Conservation (phyloP, 805 yeast species). For the Naumovozyma castellii region DNA sequence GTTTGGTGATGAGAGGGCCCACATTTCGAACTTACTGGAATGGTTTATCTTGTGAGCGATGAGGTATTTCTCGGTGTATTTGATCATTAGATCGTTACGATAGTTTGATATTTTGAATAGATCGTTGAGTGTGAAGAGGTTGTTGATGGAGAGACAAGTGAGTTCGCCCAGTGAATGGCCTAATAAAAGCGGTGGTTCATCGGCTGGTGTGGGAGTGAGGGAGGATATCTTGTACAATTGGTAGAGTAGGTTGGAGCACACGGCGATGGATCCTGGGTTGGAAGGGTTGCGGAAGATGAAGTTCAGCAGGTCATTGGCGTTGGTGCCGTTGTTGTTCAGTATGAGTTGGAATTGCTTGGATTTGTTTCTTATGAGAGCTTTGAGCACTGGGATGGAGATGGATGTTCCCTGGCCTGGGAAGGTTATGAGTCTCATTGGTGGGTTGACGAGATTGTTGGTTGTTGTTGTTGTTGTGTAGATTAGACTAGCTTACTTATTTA, state of each 20-base stretch:
- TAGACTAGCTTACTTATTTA: too few species aligned
- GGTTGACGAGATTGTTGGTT: too few species aligned
- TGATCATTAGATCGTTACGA: slow-evolving; percentile 28
- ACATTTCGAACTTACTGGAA: slow-evolving; percentile 23
- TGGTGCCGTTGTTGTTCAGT: slow-evolving; percentile 12
- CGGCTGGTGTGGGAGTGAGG: background rate
- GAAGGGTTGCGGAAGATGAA: slow-evolving; percentile 21
- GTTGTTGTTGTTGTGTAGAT: background rate
- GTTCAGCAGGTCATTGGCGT: slow-evolving; percentile 15
- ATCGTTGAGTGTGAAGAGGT: slow-evolving; percentile 20
- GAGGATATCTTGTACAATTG: slow-evolving; percentile 14
- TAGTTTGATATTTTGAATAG: slow-evolving; percentile 26
- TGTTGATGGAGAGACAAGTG: slow-evolving; percentile 23
- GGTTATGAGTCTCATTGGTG: slow-evolving; percentile 25
- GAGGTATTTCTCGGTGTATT: slow-evolving; percentile 22
- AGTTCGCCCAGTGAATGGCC: slow-evolving; percentile 32
- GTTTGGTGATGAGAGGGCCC: slow-evolving; percentile 27
- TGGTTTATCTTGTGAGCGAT: slow-evolving; percentile 19
- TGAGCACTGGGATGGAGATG: slow-evolving; percentile 18
- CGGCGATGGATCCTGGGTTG: slow-evolving; percentile 28
- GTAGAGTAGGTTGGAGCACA: slow-evolving; percentile 23
- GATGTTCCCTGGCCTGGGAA: slow-evolving; percentile 32
- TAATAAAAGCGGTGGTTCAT: slow-evolving; percentile 10
- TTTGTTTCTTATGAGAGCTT: slow-evolving; percentile 17
- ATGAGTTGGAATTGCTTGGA: slow-evolving; percentile 13